Conservation (phyloP, 1,284 basidiomycete genomes). For the Schizophyllum amplum region DNA sequence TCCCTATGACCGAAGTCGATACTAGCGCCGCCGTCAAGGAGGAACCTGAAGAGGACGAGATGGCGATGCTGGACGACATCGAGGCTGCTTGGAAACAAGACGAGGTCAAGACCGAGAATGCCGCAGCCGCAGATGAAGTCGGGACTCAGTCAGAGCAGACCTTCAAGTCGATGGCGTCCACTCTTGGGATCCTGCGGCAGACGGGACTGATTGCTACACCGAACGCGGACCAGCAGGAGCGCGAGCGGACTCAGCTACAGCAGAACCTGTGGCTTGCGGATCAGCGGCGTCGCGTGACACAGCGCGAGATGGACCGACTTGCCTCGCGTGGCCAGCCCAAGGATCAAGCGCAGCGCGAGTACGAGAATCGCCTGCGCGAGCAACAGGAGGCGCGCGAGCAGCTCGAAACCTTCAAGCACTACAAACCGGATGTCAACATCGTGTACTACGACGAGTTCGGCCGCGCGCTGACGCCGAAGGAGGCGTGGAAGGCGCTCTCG, state of each 20-base stretch:
- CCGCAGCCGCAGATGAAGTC: conserved; percentile 30
- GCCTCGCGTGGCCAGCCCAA: conserved; percentile 75
- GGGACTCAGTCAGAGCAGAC: conserved; percentile 69
- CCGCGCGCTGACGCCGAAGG: conserved; percentile 83
- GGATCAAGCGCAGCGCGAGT: conserved; percentile 92
- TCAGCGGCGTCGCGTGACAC: conserved; percentile 66
- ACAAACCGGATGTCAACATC: conserved; percentile 96
- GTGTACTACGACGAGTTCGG: conserved; percentile 97
- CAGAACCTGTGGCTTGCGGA: conserved; percentile 89
- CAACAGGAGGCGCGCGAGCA: conserved; percentile 83
- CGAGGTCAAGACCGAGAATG: conserved; percentile 37
- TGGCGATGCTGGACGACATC: conserved; percentile 66
- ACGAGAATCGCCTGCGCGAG: conserved; percentile 88
- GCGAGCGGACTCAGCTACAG: conserved; percentile 78
- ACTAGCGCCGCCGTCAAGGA: conserved; percentile 79
- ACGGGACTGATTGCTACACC: conserved; percentile 81
- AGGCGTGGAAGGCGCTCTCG: conserved; percentile 93
- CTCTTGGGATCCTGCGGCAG: conserved; percentile 81
- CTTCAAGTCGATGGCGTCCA: conserved; percentile 75
- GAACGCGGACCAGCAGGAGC: conserved; percentile 60
- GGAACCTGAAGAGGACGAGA: conserved; percentile 47
- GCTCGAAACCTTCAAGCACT: conserved; percentile 82
- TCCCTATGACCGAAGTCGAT: conserved; percentile 66
- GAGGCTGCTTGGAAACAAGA: conserved; percentile 55
- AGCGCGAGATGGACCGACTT: conserved; percentile 75